phyloP scores from a whole-genome alignment of 495 filamentous ascomycete genomes.

The Aspergillus egyptiacus region DNA sequence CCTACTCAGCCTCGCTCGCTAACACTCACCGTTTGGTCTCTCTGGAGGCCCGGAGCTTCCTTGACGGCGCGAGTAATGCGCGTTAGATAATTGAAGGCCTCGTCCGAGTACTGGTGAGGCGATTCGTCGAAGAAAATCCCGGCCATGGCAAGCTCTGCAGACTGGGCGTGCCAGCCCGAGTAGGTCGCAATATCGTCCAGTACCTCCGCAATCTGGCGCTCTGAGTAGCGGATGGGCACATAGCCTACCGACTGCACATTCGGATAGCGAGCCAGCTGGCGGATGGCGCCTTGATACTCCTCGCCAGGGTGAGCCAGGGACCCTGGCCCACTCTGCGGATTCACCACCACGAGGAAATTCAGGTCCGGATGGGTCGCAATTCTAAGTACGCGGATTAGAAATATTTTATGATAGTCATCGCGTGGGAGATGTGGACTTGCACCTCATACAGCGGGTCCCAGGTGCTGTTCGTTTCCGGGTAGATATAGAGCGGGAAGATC shows the following conservation, averaged over 20 bases:
- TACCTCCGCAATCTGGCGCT: conserved; percentile 23
- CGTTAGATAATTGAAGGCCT: conserved; percentile 29
- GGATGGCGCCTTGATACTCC: conserved; percentile 29
- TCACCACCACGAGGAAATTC: conserved; percentile 40
- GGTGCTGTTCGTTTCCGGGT: conserved; percentile 32
- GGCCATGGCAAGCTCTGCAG: conserved; percentile 28
- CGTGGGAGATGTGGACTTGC: conserved; percentile 4
- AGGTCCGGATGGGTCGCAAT: conserved; percentile 30
- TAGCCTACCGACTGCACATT: conserved; percentile 47
- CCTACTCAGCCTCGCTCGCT: too few relatives aligned
- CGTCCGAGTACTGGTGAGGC: conserved; percentile 23
- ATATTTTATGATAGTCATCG: neutral
- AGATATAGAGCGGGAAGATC: conserved; percentile 47
- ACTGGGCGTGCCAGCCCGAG: conserved; percentile 32
- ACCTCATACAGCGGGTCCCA: conserved; percentile 40
- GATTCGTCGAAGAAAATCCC: conserved; percentile 49
- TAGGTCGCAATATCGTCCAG: conserved; percentile 37
- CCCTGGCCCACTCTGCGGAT: conserved; percentile 45
- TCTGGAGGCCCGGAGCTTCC: neutral
- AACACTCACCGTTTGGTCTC: conserved; percentile 9
- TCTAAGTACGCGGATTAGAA: neutral
- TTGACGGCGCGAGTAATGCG: conserved; percentile 24
- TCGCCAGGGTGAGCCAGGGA: conserved; percentile 21
- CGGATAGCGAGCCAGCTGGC: conserved; percentile 33
- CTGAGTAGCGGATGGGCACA: conserved; percentile 35